Evolutionary conservation across 805 yeast species (phyloP).

Genomic region (Starmerella floris): DNA sequence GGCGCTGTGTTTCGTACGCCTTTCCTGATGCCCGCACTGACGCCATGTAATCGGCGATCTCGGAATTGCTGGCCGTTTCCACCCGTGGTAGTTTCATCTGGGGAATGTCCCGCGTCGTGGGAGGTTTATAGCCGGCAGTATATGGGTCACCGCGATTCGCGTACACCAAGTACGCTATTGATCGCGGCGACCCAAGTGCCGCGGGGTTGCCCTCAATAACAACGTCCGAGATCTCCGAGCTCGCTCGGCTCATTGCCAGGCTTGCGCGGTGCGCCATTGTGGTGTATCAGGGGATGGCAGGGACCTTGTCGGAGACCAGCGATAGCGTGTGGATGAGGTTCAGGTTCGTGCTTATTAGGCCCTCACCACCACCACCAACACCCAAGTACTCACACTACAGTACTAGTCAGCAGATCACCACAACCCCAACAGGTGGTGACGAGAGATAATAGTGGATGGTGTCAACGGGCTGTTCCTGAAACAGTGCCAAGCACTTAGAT

Average conservation of each 20-base stretch:
- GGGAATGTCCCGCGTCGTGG: slow-evolving; percentile 75
- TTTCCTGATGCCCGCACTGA: slow-evolving; percentile 27
- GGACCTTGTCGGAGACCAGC: too few relatives aligned
- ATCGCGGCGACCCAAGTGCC: slow-evolving; percentile 33
- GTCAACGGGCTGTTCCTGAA: too few relatives aligned
- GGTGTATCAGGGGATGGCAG: too few relatives aligned
- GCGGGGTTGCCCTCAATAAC: neutral
- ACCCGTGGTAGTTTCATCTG: slow-evolving; percentile 53
- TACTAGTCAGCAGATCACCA: too few relatives aligned
- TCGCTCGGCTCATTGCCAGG: slow-evolving; percentile 12
- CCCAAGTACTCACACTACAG: too few relatives aligned
- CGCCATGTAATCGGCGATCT: slow-evolving; percentile 34
- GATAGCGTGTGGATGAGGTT: too few relatives aligned
- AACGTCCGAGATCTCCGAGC: slow-evolving; percentile 11
- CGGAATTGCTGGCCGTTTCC: slow-evolving; percentile 33
- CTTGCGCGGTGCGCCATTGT: slow-evolving; percentile 11
- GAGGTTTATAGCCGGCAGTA: slow-evolving; percentile 33
- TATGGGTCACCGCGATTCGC: slow-evolving; percentile 32
- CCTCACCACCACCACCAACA: too few relatives aligned
- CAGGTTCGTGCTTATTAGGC: too few relatives aligned
- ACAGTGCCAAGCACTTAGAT: too few relatives aligned
- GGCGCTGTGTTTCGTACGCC: neutral
- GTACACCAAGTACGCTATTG: slow-evolving; percentile 63
- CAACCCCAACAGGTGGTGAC: too few relatives aligned
- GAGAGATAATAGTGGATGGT: too few relatives aligned